These are phyloP conservation scores for Penicillium brevicompactum DNA, from an alignment of 2,329 filamentous ascomycete genomes.

Conservation along the genomic window DNA sequence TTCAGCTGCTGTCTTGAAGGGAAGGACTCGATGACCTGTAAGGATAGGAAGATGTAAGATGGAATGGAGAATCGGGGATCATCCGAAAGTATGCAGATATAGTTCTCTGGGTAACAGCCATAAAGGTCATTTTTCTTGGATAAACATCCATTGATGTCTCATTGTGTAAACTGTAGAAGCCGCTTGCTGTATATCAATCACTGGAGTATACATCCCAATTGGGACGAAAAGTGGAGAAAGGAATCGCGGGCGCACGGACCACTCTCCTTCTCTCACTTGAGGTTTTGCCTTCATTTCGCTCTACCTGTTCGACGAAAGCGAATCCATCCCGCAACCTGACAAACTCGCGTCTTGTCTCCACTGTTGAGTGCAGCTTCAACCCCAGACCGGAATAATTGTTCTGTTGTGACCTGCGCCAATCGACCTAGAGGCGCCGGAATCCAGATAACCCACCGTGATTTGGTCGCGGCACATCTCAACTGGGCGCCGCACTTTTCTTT, in stretches of 20 bases:
- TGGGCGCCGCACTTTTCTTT: background rate
- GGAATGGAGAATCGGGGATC: no score
- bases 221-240: conserved; percentile 13
- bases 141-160: no score
- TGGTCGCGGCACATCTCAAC: conserved; percentile 4
- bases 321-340: background rate
- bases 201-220: conserved; percentile 1
- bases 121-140: no score
- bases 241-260: conserved; percentile 32
- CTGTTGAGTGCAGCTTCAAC: background rate
- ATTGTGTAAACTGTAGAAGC: no score
- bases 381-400: background rate
- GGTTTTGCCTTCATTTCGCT: conserved; percentile 12
- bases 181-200: background rate
- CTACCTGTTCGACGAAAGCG: conserved; percentile 6
- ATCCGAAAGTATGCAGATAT: no score
- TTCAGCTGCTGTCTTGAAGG: no score
- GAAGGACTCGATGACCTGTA: no score
- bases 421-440: conserved; percentile 8
- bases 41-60: no score
- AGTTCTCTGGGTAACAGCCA: no score
- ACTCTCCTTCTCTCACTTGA: conserved; percentile 24
- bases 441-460: conserved; percentile 15
- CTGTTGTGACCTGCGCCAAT: background rate
- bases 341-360: background rate